Evolutionary conservation across 2,329 filamentous ascomycete genomes (phyloP).

Genomic region (Trichoderma hamatum): DNA sequence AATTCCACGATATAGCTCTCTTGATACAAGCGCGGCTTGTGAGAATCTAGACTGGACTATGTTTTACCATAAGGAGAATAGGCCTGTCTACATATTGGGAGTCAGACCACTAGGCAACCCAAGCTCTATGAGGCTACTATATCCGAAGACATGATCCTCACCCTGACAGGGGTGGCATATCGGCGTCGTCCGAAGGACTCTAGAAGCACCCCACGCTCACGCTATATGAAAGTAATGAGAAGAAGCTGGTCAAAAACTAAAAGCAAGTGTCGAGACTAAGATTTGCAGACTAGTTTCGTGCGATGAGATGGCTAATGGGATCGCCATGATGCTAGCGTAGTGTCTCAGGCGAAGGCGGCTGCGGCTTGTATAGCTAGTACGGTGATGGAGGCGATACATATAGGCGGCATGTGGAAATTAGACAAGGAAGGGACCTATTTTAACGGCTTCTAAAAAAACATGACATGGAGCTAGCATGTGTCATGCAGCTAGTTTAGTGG

Average conservation of each 20-base stretch:
- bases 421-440: background rate
- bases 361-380: background rate
- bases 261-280: background rate
- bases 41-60: no score
- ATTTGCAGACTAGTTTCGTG: constrained; percentile 3
- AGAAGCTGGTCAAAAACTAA: constrained; percentile 10
- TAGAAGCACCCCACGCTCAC: background rate
- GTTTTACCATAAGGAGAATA: background rate
- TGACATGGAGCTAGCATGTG: background rate
- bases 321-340: constrained; percentile 13
- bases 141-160: background rate
- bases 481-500: constrained; percentile 4
- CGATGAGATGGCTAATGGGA: constrained; percentile 4
- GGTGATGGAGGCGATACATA: background rate
- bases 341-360: background rate
- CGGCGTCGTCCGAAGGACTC: background rate
- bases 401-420: background rate
- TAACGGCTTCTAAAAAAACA: background rate
- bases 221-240: background rate
- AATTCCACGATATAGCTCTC: background rate
- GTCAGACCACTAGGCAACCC: background rate
- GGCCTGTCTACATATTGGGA: background rate
- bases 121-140: background rate
- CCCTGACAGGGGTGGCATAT: background rate
- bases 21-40: background rate